Evolutionary conservation across 352 stramenopile species (phyloP).

Genomic region (Globisporangium radiosum): DNA sequence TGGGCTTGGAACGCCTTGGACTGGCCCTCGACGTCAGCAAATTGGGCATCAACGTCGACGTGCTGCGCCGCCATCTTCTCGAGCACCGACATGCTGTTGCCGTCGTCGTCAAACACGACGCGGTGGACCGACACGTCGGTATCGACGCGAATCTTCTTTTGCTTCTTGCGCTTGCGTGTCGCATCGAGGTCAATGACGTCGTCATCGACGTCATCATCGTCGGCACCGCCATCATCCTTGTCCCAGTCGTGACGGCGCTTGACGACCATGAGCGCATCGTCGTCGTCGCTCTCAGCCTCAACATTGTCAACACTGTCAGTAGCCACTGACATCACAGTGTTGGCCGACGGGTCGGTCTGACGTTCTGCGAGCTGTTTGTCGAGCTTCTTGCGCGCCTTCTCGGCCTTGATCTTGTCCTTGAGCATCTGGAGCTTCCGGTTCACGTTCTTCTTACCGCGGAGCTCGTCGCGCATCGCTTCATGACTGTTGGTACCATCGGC

Average conservation of each 20-base stretch:
- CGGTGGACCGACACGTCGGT: slow-evolving; percentile 60
- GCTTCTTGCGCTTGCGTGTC: slow-evolving; percentile 69
- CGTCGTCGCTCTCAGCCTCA: slow-evolving; percentile 7
- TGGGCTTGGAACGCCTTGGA: slow-evolving; percentile 54
- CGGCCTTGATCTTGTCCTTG: slow-evolving; percentile 97
- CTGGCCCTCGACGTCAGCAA: slow-evolving; percentile 64
- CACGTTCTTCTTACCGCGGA: slow-evolving; percentile 94
- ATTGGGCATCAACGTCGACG: slow-evolving; percentile 24
- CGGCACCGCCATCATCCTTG: slow-evolving; percentile 26
- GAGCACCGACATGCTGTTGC: slow-evolving; percentile 63
- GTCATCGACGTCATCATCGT: slow-evolving; percentile 30
- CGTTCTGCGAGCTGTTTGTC: slow-evolving; percentile 59
- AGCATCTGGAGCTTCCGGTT: slow-evolving; percentile 96
- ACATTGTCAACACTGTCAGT: too few species aligned
- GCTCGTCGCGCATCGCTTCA: slow-evolving; percentile 80
- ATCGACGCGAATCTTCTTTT: slow-evolving; percentile 79
- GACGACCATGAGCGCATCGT: slow-evolving; percentile 90
- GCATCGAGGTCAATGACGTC: slow-evolving; percentile 53
- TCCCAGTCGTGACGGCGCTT: slow-evolving; percentile 88
- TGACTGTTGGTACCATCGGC: slow-evolving; percentile 18
- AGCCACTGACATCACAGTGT: slow-evolving; percentile 4
- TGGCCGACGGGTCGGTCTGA: slow-evolving; percentile 21
- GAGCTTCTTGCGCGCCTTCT: slow-evolving; percentile 92
- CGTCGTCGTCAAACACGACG: slow-evolving; percentile 94
- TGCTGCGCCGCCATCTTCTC: slow-evolving; percentile 52